Evolutionary conservation across 2,329 filamentous ascomycete genomes (phyloP).

Genomic region (Drechmeria coniospora): DNA sequence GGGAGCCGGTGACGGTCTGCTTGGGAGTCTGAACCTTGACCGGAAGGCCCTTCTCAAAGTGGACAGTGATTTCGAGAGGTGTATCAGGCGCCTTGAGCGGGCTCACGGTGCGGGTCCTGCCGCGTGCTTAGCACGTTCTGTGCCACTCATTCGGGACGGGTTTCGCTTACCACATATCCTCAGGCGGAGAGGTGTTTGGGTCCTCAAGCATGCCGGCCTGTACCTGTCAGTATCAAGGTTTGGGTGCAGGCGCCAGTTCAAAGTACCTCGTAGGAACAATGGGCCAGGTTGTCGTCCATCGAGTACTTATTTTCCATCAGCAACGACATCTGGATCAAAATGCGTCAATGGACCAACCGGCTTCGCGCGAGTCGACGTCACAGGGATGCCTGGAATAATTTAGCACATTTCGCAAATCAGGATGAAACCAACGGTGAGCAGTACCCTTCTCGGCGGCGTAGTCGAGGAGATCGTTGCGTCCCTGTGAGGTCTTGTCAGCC

Average conservation of each 20-base stretch:
- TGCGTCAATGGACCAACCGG: conserved; percentile 46
- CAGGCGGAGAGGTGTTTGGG: conserved; percentile 38
- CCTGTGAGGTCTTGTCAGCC: no score
- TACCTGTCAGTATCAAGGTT: no score
- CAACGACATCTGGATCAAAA: no score
- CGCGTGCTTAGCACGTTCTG: no score
- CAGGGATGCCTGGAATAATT: no score
- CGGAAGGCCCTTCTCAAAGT: conserved; percentile 53
- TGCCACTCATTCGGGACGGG: no score
- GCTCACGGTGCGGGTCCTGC: conserved; percentile 25
- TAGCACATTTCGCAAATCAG: no score
- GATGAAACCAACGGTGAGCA: no score
- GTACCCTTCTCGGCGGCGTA: conserved; percentile 49
- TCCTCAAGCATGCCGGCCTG: conserved; percentile 41
- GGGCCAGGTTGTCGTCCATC: conserved; percentile 23
- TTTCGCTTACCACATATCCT: conserved; percentile 68
- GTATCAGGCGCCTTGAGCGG: conserved; percentile 48
- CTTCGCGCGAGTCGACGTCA: conserved; percentile 58
- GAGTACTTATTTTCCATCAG: no score
- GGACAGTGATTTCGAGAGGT: conserved; percentile 47
- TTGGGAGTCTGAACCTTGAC: conserved; percentile 42
- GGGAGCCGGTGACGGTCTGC: conserved; percentile 27
- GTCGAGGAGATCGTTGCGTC: conserved; percentile 56
- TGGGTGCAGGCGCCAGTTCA: background rate
- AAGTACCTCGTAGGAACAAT: conserved; percentile 60